These are phyloP conservation scores for Fusarium nanum DNA, from an alignment of 2,329 filamentous ascomycete genomes.

Conservation along the genomic window DNA sequence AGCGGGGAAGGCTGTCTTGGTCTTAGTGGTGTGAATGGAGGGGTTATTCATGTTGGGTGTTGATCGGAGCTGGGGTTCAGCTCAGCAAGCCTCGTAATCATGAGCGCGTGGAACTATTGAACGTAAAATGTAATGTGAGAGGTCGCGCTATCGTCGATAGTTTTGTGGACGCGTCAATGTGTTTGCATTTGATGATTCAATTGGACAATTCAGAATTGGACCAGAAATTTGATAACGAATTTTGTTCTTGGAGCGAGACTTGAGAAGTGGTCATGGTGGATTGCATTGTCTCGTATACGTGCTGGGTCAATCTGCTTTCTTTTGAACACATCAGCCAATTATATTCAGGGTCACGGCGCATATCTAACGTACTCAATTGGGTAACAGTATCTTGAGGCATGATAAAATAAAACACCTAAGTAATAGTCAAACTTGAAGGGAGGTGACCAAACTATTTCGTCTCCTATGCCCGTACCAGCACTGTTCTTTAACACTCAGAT, in stretches of 20 bases:
- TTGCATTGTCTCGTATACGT: neutral
- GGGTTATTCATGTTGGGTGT: neutral
- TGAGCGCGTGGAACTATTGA: neutral
- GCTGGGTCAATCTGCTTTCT: neutral
- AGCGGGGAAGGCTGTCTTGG: slow-evolving; percentile 1
- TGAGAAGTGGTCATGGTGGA: neutral
- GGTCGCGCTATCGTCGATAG: neutral
- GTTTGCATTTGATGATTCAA: neutral
- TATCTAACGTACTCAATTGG: accelerated
- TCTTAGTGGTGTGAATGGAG: neutral
- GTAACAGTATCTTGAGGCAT: too few relatives aligned
- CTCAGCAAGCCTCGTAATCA: slow-evolving; percentile 1
- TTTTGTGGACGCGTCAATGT: neutral
- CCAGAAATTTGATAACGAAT: neutral
- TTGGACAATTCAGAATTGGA: neutral
- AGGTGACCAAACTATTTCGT: neutral
- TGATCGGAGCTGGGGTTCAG: neutral
- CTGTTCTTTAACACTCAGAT: neutral
- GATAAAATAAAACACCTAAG: accelerated
- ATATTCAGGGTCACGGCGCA: too few relatives aligned
- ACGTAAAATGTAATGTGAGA: neutral
- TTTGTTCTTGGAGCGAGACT: accelerated
- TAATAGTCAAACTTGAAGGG: accelerated
- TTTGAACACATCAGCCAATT: neutral
- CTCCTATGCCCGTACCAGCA: accelerated